These are phyloP conservation scores for Zymoseptoria ardabiliae DNA, from an alignment of 2,329 filamentous ascomycete genomes.

Conservation along the genomic window DNA sequence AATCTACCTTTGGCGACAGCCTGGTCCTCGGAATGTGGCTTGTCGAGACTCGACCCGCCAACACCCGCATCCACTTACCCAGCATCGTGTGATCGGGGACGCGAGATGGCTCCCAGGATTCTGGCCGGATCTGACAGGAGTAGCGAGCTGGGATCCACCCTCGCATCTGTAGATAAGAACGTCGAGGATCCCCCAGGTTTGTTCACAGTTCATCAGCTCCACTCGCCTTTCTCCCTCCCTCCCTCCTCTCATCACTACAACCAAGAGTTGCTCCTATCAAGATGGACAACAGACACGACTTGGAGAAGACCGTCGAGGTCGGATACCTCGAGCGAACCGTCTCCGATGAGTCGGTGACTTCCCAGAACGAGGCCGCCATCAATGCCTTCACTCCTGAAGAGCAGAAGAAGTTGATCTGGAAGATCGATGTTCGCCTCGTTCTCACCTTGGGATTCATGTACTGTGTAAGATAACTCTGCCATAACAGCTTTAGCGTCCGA, in stretches of 20 bases:
- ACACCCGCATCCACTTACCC: slow-evolving; percentile 1
- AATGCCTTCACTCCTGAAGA: slow-evolving; percentile 50
- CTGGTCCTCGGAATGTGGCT: slow-evolving; percentile 3
- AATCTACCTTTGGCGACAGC: neutral
- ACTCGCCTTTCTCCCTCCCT: neutral
- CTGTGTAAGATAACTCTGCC: slow-evolving; percentile 29
- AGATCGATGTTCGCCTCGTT: slow-evolving; percentile 55
- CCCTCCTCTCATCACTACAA: neutral
- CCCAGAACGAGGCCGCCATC: slow-evolving; percentile 24
- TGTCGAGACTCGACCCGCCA: neutral
- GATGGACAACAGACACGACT: slow-evolving; percentile 8
- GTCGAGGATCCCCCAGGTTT: neutral
- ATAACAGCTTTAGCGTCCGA: slow-evolving; percentile 18
- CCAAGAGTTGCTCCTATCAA: neutral
- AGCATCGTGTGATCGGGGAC: slow-evolving; percentile 3
- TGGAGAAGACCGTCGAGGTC: slow-evolving; percentile 17
- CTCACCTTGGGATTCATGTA: slow-evolving; percentile 38
- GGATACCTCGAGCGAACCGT: slow-evolving; percentile 21
- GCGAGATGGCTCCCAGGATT: neutral
- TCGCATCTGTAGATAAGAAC: neutral
- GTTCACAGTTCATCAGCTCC: neutral
- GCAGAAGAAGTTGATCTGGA: slow-evolving; percentile 59
- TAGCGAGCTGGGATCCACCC: neutral
- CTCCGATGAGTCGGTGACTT: slow-evolving; percentile 17
- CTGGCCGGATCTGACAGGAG: neutral